phyloP scores from a whole-genome alignment of 2,329 filamentous ascomycete genomes.

The Trichoderma semiorbis region DNA sequence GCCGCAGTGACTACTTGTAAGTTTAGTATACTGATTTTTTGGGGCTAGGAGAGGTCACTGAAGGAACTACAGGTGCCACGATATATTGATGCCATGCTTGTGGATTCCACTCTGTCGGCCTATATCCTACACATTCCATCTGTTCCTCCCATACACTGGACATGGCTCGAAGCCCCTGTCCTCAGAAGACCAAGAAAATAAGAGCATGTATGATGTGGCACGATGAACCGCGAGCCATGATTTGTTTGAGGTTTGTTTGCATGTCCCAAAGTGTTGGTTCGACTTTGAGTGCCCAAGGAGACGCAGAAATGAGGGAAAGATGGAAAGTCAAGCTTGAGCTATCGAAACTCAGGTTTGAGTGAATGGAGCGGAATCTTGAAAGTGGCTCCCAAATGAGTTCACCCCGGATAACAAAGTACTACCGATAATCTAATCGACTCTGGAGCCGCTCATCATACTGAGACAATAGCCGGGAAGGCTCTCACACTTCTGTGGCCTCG shows the following conservation, averaged over 20 bases:
- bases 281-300: no score
- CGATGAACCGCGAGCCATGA: no score
- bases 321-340: no score
- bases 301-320: no score
- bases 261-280: no score
- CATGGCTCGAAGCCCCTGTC: no score
- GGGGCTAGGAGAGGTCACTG: neutral
- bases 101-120: neutral
- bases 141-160: neutral
- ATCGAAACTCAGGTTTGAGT: no score
- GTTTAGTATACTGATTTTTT: neutral
- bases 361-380: no score
- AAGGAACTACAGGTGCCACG: neutral
- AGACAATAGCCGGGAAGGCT: neutral
- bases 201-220: no score
- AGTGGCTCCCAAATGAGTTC: neutral
- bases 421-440: neutral
- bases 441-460: neutral
- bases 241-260: no score
- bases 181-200: no score
- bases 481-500: neutral
- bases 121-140: neutral
- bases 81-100: neutral
- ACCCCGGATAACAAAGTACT: neutral
- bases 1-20: neutral